Conservation (phyloP, 2,329 filamentous ascomycete genomes). For the Aspergillus cejpii region DNA sequence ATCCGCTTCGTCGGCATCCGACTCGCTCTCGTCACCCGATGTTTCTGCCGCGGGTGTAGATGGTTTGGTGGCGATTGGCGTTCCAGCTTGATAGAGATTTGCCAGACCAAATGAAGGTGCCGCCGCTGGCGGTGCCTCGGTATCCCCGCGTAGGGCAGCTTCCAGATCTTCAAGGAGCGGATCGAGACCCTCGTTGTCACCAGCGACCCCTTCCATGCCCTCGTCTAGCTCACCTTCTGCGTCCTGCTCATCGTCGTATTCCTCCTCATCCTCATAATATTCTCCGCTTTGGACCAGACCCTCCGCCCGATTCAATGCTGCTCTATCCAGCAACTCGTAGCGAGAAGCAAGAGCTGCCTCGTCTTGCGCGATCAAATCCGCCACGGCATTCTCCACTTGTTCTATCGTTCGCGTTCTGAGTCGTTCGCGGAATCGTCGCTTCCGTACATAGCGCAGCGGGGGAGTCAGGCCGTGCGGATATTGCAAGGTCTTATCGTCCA, state of each 20-base stretch:
- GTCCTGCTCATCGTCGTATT: constrained; percentile 45
- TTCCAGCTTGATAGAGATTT: constrained; percentile 27
- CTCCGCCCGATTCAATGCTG: constrained; percentile 42
- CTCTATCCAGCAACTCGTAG: constrained; percentile 58
- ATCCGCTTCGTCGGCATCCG: constrained; percentile 33
- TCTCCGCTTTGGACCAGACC: constrained; percentile 41
- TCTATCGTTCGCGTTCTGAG: constrained; percentile 77
- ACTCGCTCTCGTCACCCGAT: constrained; percentile 40
- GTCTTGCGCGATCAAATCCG: constrained; percentile 66
- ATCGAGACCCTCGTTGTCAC: constrained; percentile 34
- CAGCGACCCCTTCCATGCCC: constrained; percentile 31
- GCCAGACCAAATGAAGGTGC: constrained; percentile 13
- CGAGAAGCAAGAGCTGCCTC: constrained; percentile 52
- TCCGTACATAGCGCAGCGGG: constrained; percentile 77
- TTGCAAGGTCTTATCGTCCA: constrained; percentile 54
- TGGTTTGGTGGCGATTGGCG: constrained; percentile 29
- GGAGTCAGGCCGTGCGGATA: constrained; percentile 84
- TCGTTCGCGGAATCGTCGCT: constrained; percentile 75
- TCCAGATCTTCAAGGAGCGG: constrained; percentile 42
- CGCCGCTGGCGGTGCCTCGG: constrained; percentile 19
- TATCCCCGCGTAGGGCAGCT: constrained; percentile 36
- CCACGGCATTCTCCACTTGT: constrained; percentile 73
- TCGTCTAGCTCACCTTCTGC: constrained; percentile 46
- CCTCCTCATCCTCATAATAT: constrained; percentile 38
- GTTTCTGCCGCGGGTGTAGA: constrained; percentile 33